These are phyloP conservation scores for Pythium aquatile DNA, from an alignment of 352 stramenopile genomes.

Conservation along the genomic window DNA sequence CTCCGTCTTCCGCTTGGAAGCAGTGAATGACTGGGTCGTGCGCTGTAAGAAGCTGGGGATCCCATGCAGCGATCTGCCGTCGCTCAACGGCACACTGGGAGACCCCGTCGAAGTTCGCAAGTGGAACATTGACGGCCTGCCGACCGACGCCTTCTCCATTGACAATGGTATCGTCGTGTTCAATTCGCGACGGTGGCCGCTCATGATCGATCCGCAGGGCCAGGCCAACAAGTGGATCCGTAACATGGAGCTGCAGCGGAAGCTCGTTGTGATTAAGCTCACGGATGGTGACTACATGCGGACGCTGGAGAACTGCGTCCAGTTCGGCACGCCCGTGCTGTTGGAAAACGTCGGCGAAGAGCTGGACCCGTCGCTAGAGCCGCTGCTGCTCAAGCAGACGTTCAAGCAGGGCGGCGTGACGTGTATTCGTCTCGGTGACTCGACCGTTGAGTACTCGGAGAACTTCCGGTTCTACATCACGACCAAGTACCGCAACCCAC, in stretches of 20 bases:
- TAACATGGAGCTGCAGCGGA: slow-evolving; percentile 91
- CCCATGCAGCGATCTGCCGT: slow-evolving; percentile 84
- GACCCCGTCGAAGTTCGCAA: slow-evolving; percentile 91
- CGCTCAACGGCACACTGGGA: slow-evolving; percentile 84
- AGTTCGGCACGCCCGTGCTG: slow-evolving; percentile 91
- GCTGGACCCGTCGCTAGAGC: slow-evolving; percentile 91
- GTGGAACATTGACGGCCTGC: slow-evolving; percentile 95
- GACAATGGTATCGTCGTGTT: slow-evolving; percentile 96
- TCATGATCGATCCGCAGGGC: slow-evolving; percentile 95
- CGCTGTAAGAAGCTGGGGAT: slow-evolving; percentile 79
- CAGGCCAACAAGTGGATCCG: slow-evolving; percentile 96
- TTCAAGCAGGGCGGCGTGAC: slow-evolving; percentile 93
- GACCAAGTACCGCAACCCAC: slow-evolving; percentile 92
- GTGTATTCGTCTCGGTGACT: slow-evolving; percentile 92
- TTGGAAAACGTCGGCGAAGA: slow-evolving; percentile 93
- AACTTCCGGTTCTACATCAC: slow-evolving; percentile 95
- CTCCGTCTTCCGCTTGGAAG: slow-evolving; percentile 79
- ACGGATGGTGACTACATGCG: slow-evolving; percentile 92
- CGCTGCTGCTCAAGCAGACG: slow-evolving; percentile 92
- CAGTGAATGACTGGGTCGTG: slow-evolving; percentile 73
- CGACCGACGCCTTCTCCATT: slow-evolving; percentile 92
- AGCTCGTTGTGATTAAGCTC: slow-evolving; percentile 93
- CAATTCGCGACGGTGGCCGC: slow-evolving; percentile 91
- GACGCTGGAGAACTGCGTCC: slow-evolving; percentile 90
- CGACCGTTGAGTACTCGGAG: slow-evolving; percentile 91